phyloP scores from a whole-genome alignment of 2,329 filamentous ascomycete species.

The Ambrosiella xylebori region DNA sequence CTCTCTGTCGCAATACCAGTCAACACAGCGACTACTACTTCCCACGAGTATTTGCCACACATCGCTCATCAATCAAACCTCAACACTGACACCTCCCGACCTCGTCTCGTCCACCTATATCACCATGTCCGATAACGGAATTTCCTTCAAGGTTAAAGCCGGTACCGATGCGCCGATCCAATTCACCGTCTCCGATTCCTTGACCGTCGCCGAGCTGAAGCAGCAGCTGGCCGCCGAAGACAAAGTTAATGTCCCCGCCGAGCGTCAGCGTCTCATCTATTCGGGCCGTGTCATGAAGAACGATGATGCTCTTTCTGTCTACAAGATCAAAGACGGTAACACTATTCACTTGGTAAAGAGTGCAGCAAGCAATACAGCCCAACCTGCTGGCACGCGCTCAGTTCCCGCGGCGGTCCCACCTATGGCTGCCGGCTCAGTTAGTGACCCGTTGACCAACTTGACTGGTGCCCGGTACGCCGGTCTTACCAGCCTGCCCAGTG shows the following conservation, averaged over 20 bases:
- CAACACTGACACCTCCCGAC: not conserved
- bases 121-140: slow-evolving; percentile 50
- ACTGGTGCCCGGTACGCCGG: slow-evolving; percentile 91
- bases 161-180: slow-evolving; percentile 75
- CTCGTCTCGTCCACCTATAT: not conserved
- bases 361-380: slow-evolving; percentile 62
- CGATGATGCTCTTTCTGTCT: slow-evolving; percentile 62
- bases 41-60: not conserved
- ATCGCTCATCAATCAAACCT: slow-evolving; percentile 20
- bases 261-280: slow-evolving; percentile 91
- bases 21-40: too few relatives aligned
- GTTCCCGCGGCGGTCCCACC: slow-evolving; percentile 36
- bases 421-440: slow-evolving; percentile 67
- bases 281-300: slow-evolving; percentile 95
- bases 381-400: slow-evolving; percentile 25
- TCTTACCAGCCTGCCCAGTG: slow-evolving; percentile 71
- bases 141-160: slow-evolving; percentile 97
- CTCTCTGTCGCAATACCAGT: too few relatives aligned
- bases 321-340: slow-evolving; percentile 93
- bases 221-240: slow-evolving; percentile 65
- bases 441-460: slow-evolving; percentile 76
- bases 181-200: slow-evolving; percentile 61
- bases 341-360: slow-evolving; percentile 95
- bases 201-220: slow-evolving; percentile 75
- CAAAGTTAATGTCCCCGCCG: slow-evolving; percentile 70